Percentiles rank a stretch among this genome's conserved stretches.
Evolutionary conservation across 2,329 filamentous ascomycete genomes (phyloP).

Genomic region (Alternaria angustiovoidea): DNA sequence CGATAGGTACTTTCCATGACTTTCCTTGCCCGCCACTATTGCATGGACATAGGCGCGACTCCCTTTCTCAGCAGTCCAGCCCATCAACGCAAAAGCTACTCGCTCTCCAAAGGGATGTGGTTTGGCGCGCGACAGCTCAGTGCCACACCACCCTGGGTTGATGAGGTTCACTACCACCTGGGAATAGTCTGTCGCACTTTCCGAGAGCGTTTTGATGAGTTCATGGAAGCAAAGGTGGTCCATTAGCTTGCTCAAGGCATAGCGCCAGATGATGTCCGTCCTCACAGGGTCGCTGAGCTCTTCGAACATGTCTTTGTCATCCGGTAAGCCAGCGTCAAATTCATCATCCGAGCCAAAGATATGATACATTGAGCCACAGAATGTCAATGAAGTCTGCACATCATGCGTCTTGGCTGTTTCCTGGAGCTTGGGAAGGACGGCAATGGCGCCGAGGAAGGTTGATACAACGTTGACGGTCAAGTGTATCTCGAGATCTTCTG

Average conservation of each 20-base stretch:
- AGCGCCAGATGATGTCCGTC: constrained; percentile 15
- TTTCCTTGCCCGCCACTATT: constrained; percentile 12
- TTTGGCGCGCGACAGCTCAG: constrained; percentile 17
- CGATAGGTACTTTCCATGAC: constrained; percentile 16
- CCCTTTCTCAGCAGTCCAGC: constrained; percentile 17
- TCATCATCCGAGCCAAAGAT: constrained; percentile 1
- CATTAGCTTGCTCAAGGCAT: constrained; percentile 19
- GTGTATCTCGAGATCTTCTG: constrained; percentile 36
- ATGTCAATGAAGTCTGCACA: constrained; percentile 10
- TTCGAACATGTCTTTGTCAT: constrained; percentile 12
- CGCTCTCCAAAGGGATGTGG: constrained; percentile 3
- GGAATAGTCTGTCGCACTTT: neutral
- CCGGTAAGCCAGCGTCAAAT: neutral
- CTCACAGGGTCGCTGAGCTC: constrained; percentile 9
- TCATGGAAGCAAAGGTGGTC: constrained; percentile 16
- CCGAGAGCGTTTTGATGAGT: neutral
- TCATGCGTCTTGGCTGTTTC: constrained; percentile 6
- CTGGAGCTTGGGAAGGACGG: constrained; percentile 26
- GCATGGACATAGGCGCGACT: constrained; percentile 15
- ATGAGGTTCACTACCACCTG: constrained; percentile 11
- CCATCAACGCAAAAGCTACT: constrained; percentile 12
- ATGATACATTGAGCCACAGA: constrained; percentile 20
- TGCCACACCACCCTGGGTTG: constrained; percentile 7
- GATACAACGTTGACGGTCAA: constrained; percentile 37
- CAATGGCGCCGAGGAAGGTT: constrained; percentile 30